These are phyloP conservation scores for Gamarada debralockiae DNA, from an alignment of 495 filamentous ascomycete genomes.

Conservation along the genomic window DNA sequence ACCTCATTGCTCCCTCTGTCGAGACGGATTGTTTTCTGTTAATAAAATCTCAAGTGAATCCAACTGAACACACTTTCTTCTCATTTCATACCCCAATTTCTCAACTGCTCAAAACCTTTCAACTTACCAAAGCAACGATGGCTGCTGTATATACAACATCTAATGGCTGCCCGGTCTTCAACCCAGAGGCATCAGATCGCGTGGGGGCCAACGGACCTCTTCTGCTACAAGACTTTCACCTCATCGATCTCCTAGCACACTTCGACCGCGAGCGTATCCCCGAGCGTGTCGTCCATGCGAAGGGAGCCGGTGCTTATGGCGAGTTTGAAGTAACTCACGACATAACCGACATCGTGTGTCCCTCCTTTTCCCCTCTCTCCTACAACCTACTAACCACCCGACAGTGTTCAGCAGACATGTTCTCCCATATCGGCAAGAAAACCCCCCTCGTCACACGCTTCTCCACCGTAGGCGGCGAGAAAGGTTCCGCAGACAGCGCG, in stretches of 20 bases:
- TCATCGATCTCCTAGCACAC: constrained; percentile 59
- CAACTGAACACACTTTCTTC: no score
- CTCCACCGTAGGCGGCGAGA: constrained; percentile 69
- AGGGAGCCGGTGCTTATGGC: constrained; percentile 72
- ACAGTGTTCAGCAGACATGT: constrained; percentile 36
- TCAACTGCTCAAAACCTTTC: no score
- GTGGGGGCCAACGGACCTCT: constrained; percentile 43
- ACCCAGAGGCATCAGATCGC: constrained; percentile 30
- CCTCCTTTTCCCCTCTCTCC: background rate
- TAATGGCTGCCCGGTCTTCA: constrained; percentile 46
- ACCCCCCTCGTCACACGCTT: constrained; percentile 50
- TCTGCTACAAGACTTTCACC: constrained; percentile 54
- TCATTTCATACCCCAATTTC: no score
- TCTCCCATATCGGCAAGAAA: constrained; percentile 45
- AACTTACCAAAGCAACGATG: no score
- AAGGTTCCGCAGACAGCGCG: constrained; percentile 64
- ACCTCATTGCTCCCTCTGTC: no score
- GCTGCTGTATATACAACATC: constrained; percentile 59
- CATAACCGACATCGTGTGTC: background rate
- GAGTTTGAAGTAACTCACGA: constrained; percentile 61
- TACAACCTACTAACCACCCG: background rate
- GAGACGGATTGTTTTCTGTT: no score
- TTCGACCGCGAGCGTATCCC: constrained; percentile 63
- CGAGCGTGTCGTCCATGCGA: constrained; percentile 72
- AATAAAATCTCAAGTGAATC: no score